A percentile compares a stretch with the other conserved stretches of the same genome.
These are phyloP conservation scores for Gardenia jasminoides DNA, from an alignment of 257 asterid species.

Conservation along the genomic window DNA sequence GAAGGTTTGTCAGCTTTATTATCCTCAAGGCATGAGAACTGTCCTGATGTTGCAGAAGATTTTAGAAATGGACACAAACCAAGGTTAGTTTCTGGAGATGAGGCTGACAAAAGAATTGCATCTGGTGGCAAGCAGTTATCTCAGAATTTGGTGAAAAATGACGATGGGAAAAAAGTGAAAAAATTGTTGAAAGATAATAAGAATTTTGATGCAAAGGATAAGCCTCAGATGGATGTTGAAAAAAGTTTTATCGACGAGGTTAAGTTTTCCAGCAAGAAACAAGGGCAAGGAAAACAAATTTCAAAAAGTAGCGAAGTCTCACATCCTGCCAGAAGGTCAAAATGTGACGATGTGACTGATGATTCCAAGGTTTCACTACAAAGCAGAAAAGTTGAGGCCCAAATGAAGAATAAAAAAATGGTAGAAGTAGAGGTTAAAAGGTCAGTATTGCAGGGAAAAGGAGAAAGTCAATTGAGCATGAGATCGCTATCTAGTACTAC, in stretches of 20 bases:
- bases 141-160: slow-evolving; percentile 27
- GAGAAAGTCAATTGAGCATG: slow-evolving; percentile 28
- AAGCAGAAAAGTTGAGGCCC: slow-evolving; percentile 36
- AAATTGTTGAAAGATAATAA: slow-evolving; percentile 39
- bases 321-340: slow-evolving; percentile 43
- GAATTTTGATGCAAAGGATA: slow-evolving; percentile 30
- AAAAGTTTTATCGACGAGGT: slow-evolving; percentile 28
- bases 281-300: slow-evolving; percentile 44
- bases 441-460: slow-evolving; percentile 33
- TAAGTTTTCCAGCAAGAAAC: slow-evolving; percentile 40
- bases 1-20: slow-evolving; percentile 17
- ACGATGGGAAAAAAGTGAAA: slow-evolving; percentile 38
- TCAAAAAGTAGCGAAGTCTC: slow-evolving; percentile 30
- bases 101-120: slow-evolving; percentile 24
- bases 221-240: slow-evolving; percentile 31
- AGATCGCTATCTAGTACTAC: slow-evolving; percentile 33
- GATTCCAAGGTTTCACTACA: slow-evolving; percentile 34
- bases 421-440: slow-evolving; percentile 33
- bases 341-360: slow-evolving; percentile 37
- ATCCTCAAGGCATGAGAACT: slow-evolving; percentile 12
- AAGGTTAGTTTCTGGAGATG: slow-evolving; percentile 34
- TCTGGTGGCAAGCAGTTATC: slow-evolving; percentile 40
- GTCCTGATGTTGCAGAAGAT: slow-evolving; percentile 39
- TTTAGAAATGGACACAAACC: slow-evolving; percentile 49
- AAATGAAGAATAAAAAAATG: slow-evolving; percentile 33